Conservation (phyloP, 371 early-diverging fungal species). For the Syncephalastrum racemosum region DNA sequence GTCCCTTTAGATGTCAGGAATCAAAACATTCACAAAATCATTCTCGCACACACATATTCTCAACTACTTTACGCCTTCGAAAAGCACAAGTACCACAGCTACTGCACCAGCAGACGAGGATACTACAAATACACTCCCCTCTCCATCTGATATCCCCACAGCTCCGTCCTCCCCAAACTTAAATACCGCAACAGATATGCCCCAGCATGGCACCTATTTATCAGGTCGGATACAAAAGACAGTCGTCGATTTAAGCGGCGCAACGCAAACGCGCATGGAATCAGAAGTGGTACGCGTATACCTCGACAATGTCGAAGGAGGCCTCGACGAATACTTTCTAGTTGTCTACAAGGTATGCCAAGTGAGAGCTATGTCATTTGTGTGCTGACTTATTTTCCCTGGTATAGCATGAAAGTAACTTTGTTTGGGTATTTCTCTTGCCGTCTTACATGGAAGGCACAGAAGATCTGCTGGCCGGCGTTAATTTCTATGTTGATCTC, state of each 20-base stretch:
- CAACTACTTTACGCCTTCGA: conserved; percentile 48
- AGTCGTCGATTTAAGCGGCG: neutral
- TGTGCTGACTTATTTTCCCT: conserved; percentile 1
- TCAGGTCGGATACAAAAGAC: conserved; percentile 6
- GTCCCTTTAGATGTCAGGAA: conserved; percentile 16
- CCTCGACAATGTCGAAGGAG: conserved; percentile 22
- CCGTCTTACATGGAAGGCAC: conserved; percentile 24
- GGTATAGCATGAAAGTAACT: conserved; percentile 31
- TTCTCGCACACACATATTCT: conserved; percentile 53
- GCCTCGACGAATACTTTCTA: conserved; percentile 47
- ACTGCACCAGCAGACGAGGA: conserved; percentile 3
- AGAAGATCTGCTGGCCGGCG: conserved; percentile 27
- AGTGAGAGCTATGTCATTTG: neutral
- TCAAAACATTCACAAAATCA: conserved; percentile 53
- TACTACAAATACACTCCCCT: neutral
- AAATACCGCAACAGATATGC: conserved; percentile 17
- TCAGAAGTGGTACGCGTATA: conserved; percentile 45
- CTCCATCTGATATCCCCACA: conserved; percentile 8
- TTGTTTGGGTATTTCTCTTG: conserved; percentile 42
- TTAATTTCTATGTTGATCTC: conserved; percentile 24
- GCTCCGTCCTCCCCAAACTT: conserved; percentile 14
- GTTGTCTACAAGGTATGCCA: conserved; percentile 54
- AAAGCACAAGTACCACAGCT: conserved; percentile 25
- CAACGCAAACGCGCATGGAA: conserved; percentile 23
- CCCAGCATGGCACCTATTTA: no score